Evolutionary conservation across 768 basidiomycete genomes (phyloP).

Genomic region (Epithele typhae): DNA sequence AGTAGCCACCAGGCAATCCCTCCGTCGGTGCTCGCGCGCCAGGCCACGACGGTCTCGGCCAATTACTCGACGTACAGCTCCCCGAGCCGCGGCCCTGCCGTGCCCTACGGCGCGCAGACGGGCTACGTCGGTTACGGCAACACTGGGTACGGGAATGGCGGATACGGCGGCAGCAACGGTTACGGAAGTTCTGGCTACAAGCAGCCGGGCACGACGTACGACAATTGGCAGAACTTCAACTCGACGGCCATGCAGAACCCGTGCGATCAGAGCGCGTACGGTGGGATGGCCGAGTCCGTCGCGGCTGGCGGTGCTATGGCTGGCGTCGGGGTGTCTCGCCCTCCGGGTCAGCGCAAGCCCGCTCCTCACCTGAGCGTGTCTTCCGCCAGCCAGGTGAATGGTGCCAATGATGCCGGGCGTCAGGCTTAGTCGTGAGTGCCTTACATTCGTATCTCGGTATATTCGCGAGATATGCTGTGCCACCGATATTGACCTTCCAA

Average conservation of each 20-base stretch:
- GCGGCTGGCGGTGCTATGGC: constrained; percentile 1
- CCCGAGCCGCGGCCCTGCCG: too few species aligned
- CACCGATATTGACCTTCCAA: not conserved
- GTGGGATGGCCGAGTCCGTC: constrained; percentile 4
- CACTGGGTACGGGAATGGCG: too few species aligned
- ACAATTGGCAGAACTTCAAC: constrained; percentile 3
- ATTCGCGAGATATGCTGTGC: too few species aligned
- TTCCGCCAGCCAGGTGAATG: constrained; percentile 3
- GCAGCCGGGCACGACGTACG: constrained; percentile 8
- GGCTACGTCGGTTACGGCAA: not conserved
- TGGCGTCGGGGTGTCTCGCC: constrained; percentile 6
- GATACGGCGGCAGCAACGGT: not conserved
- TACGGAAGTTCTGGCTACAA: constrained; percentile 3
- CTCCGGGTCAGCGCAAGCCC: constrained; percentile 17
- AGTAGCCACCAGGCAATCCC: not conserved
- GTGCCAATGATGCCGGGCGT: constrained; percentile 8
- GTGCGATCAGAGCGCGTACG: constrained; percentile 12
- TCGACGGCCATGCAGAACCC: not conserved
- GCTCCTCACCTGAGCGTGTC: constrained; percentile 16
- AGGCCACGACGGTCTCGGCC: constrained; percentile 16
- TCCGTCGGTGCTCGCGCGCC: constrained; percentile 5
- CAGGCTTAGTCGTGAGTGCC: too few species aligned
- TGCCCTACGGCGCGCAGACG: constrained; percentile 5
- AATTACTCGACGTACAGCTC: too few species aligned
- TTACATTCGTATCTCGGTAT: too few species aligned